Conservation (phyloP, 352 stramenopile genomes). For the Pythium biforme region DNA sequence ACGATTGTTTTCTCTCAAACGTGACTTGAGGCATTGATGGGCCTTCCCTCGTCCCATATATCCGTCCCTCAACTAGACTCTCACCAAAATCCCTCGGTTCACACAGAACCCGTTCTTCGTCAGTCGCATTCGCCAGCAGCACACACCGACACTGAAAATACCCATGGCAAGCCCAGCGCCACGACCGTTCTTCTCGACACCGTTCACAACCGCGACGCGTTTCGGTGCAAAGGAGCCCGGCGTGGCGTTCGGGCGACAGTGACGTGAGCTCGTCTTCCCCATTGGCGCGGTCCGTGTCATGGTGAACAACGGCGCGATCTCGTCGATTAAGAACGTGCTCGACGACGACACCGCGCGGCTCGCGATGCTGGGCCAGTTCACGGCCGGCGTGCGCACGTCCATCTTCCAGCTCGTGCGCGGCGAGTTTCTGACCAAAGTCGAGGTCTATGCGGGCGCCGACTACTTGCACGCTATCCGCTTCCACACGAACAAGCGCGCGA, state of each 20-base stretch:
- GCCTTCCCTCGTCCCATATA: too few species aligned
- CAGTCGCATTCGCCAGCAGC: too few species aligned
- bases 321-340: slow-evolving; percentile 14
- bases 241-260: slow-evolving; percentile 8
- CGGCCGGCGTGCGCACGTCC: not conserved
- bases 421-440: slow-evolving; percentile 5
- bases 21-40: not conserved
- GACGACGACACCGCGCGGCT: slow-evolving; percentile 2
- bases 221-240: slow-evolving; percentile 6
- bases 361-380: not conserved
- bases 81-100: too few species aligned
- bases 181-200: slow-evolving; percentile 1
- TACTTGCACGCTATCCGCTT: slow-evolving; percentile 18
- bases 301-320: slow-evolving; percentile 3
- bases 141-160: too few species aligned
- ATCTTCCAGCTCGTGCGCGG: slow-evolving; percentile 19
- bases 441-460: not conserved
- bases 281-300: slow-evolving; percentile 12
- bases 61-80: too few species aligned
- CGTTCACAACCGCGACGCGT: not conserved
- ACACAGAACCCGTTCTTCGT: too few species aligned
- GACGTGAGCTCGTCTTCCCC: slow-evolving; percentile 7
- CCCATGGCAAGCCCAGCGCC: not conserved
- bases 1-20: not conserved
- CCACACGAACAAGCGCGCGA: slow-evolving; percentile 18